phyloP scores from a whole-genome alignment of 371 early-diverging fungal species.

The Vavraia culicis region DNA sequence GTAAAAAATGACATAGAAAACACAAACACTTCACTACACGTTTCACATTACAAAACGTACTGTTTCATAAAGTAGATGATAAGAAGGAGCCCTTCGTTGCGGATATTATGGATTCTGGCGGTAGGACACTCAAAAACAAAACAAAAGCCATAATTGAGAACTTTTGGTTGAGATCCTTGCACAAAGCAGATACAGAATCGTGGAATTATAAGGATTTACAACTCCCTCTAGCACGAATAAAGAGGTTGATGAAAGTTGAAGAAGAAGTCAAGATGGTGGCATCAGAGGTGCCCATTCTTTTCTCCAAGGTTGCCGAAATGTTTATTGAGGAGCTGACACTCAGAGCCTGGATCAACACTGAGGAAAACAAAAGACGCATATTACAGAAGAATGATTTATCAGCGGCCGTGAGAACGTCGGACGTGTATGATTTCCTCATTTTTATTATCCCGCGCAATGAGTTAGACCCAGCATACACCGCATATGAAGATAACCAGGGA shows the following conservation, averaged over 20 bases:
- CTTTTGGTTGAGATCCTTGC: not conserved
- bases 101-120: no score
- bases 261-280: constrained; percentile 63
- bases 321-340: constrained; percentile 78
- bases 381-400: constrained; percentile 78
- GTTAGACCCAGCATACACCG: no score
- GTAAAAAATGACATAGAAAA: no score
- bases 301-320: constrained; percentile 82
- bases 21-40: no score
- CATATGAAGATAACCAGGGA: no score
- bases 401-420: constrained; percentile 67
- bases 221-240: constrained; percentile 88
- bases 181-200: constrained; percentile 5
- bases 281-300: constrained; percentile 64
- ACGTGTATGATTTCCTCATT: constrained; percentile 90
- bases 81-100: no score
- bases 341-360: constrained; percentile 86
- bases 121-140: no score
- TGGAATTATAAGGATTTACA: constrained; percentile 52
- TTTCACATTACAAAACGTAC: no score
- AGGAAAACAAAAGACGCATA: constrained; percentile 87
- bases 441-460: constrained; percentile 90
- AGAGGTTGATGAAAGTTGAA: constrained; percentile 96
- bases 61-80: no score
- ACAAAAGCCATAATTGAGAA: no score